Evolutionary conservation across 805 yeast species (phyloP), one percentile per base, ranked within the genome.

Genomic region (Metschnikowia baotianmanensis): DNA sequence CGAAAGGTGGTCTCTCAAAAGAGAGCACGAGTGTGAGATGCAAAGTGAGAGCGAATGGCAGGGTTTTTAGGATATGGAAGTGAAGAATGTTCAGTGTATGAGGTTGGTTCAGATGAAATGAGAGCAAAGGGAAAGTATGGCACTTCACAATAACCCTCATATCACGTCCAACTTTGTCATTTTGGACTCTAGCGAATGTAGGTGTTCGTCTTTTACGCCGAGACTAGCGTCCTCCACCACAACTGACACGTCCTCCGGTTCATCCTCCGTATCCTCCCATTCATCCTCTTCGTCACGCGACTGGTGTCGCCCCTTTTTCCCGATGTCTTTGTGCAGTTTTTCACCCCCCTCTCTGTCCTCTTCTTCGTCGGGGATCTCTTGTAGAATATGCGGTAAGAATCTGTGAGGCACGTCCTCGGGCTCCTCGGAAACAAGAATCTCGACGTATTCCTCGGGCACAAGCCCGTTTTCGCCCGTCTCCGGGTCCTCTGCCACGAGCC

Each of bases 361-460:
- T 5, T 34, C 37, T 31, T 20, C 43, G 18, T 19, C 40, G n/a
- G 43, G 42, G 50, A 50, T 40, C 50, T 21, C 35, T 42, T 22
- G 56, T 52, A 44, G 52, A 35, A 55, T 56, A 36, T 68, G 64
- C 5, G 75, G 71, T 40, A 77, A 61, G 47, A 74, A 76, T n/a
- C 76, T 81, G 45, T 71, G 71, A 4, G 78, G 77, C 21, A 49
- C 59, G 18, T 58, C 67, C 15, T 39, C 65, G 3, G 46, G 51
- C 9, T 57, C 68, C 12, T 60, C 63, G 13, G 50, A 61, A 28
- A 58, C 52, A 25, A 62, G 31, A 5, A 76, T 59, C 42, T 86
- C 83, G 22, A 93, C 96, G 55, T 90, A 93, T 54, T 86, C 96
- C 55, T 90, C 96, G 1, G 99, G 99, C 5, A 93, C 95, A 37